Base-by-base conservation (phyloP, 139 green algal species). In the Tetradesmus obliquus region DNA sequence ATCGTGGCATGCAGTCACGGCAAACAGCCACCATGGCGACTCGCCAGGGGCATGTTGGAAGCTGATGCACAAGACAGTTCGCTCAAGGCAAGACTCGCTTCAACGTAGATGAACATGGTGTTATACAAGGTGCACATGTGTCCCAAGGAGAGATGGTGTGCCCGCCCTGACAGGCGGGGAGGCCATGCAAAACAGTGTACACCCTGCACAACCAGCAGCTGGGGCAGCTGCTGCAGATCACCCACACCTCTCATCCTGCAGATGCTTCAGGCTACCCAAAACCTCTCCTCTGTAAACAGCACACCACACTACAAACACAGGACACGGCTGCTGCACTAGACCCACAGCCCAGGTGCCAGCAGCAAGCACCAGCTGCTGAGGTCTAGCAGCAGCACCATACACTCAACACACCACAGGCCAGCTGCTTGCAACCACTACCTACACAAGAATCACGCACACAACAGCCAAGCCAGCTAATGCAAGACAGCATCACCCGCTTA, bases 151-250 rank as follows among this genome's bases (percentile, higher is more conserved):
- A 86, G 80, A 57, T 62, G 80, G 55, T 86, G 45, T 51, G 45
- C 53, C 55, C 19, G 13, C 81, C 55, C 79, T 24, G 45, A 13
- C 19, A 57, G 51, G 19, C 54, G 62, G 20, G 13, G 62, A 20
- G 55, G 55, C 82, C 82, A 87, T 87, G 55, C 55, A 72, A 87
- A 72, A 87, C 82, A 87, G 62, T 72, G 60, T 60, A 87, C 82
- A 87, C 82, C 60, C 82, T 87, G 82, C 82, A 74, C 82, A 87
- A 87, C 82, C 82, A 87, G 55, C 54, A 74, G 82, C 82, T 55
- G 17, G 20, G 20, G 20, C n/a, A 74, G 82, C 82, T 87, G 82
- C 82, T 87, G 82, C 55, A 87, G 24, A 19, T 74, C 66, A 76
- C 66, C 82, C 62, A 62, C 81, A 66, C 55, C 45, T 71, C n/a